Evolutionary conservation across 257 asterid species (phyloP), one percentile per base, ranked within the genome.

Genomic region (Echium plantagineum): DNA sequence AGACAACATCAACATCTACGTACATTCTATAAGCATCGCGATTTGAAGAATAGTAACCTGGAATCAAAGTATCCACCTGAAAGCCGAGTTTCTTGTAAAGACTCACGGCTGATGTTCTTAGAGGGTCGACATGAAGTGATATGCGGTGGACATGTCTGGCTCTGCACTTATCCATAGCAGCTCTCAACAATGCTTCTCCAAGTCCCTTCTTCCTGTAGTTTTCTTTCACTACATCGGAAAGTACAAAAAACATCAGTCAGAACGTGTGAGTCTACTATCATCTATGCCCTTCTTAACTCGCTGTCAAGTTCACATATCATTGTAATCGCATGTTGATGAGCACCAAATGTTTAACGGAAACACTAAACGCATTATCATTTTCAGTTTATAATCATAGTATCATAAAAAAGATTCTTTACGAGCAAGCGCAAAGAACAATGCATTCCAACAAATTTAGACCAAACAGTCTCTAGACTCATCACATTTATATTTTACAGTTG

Each of bases 21-120:
- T 74, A 87, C 98, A 87, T 90, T 67, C 96, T 83, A 66, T 83
- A 83, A 55, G 98, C 96, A 69, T 84, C 75, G 71, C 98, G 73
- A 71, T 81, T 82, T 0, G 72, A 70, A 35, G 95, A 90, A 51
- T 90, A 87, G 76, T 87, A 90, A 53, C 94, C 61, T 58, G 77
- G 79, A 21, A 87, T 75, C 42, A 87, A 71, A 65, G 80, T 62
- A 76, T 90, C 98, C 61, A 87, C 88, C 62, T 73, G 73, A 70
- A 90, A 90, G 18, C 88, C 95, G 20, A 77, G 71, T 66, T 90
- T 90, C 79, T 73, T 78, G 87, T 90, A 90, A 10, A 90, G 93
- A 61, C 42, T 77, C 81, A 85, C 52, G 48, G 98, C 95, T 18
- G 87, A 75, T 21, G 17, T 61, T 76, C 96, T 90, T 35, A 78